Base-by-base conservation (phyloP, 768 basidiomycete species). In the Rhizopogon vinicolor region DNA sequence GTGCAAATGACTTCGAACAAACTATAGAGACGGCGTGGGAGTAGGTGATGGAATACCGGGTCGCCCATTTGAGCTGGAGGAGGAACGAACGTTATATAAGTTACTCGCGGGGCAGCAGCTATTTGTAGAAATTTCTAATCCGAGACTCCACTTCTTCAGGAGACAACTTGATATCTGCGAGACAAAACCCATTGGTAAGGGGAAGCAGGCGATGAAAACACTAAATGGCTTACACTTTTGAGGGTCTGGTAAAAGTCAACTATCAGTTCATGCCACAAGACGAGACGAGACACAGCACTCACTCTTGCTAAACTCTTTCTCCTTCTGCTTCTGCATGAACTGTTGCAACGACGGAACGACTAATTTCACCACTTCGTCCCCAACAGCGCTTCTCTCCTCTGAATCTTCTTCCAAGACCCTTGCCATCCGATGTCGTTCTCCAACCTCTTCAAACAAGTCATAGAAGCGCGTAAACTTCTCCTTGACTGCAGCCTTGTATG, bases 281-380 rank as follows among this genome's bases (percentile, higher is more conserved):
- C 9, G 19, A 42, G 19, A 60, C 12, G 37, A 52, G 14, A 41
- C 13, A 35, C 44, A 29, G 12, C 2, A 74, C 81, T 63, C 60
- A 91, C 91, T 90, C 74, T 88, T 90, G 67, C 89, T 91, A 61
- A 91, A 90, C 60, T 92, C 89, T 67, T 87, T 91, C 42, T 89
- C 90, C 39, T 77, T 78, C 62, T 88, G 83, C 66, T 85, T 87
- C 68, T 87, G 85, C 58, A 79, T 80, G 63, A 93, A 92, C 54
- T 85, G 73, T 68, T 87, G 81, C 58, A 93, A 74, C 41, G 80
- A 81, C 25, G 91, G 89, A 9, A 91, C 79, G 10, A 92, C 86
- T 7, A 92, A 74, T 72, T 84, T 87, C 28, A 86, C 81, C 7
- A 85, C 84, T 65, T 93, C 91, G 25, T 91, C 89, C 42, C 75